Evolutionary conservation across 2,329 filamentous ascomycete species (phyloP), one percentile per base, ranked within the genome.

Genomic region (Colletotrichum gloeosporioides): DNA sequence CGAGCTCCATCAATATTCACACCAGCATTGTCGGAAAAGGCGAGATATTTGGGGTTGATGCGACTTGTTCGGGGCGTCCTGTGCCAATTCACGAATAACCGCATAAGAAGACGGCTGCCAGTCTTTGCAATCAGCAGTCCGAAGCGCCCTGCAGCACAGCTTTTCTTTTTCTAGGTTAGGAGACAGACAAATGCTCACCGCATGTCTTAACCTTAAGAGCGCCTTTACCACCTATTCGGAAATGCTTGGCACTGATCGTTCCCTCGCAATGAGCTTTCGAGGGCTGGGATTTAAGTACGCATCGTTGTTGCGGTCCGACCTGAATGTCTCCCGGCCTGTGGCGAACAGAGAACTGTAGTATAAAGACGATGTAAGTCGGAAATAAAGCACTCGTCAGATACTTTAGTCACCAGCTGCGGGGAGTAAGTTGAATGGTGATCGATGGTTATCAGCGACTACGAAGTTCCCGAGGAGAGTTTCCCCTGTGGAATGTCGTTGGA

Each of bases 151-250:
- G 29, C n/a, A 31, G 13, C 13, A 36, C 55, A 59, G 29, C 32
- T 44, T 69, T 65, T 39, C 18, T 44, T 49, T 15, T 18, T 61
- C 29, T 8, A 22, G 15, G 31, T 44, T 15, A 29, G 18, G 31
- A 69, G 27, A 76, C 68, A 13, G 67, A 32, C 31, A 44, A 22
- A 55, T 5, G 27, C 69, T 55, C 53, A 59, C 44, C 4, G 29
- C 49, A 10, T 75, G 68, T 73, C 64, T 76, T 22, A 76, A 73
- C 64, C 39, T 34, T 73, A 76, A 76, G 59, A 27, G 59, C 59
- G 70, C 57, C 73, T 31, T 34, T 59, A 34, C 57, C 59, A 61
- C 57, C 13, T n/a, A 22, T 65, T 53, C 29, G 73, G 64, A 63
- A 65, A 32, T 29, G 32, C 73, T 73, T 73, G 73, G 73, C 64